Evolutionary conservation across 306 rosid genomes (phyloP), one percentile per base, ranked within the genome.

Genomic region (Medicago lupulina): DNA sequence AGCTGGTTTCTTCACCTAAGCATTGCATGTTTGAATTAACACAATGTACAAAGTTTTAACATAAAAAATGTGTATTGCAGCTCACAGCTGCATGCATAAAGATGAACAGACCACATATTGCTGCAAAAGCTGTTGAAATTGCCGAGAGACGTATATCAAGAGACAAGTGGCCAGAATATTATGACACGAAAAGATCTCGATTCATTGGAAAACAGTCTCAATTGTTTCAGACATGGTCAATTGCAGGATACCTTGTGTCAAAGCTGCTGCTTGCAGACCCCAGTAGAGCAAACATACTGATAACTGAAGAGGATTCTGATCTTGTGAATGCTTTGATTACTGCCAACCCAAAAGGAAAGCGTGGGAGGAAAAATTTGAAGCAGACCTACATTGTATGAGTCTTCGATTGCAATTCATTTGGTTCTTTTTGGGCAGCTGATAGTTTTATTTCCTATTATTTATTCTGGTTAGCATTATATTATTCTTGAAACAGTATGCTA

Each of bases 141-240:
- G 89, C 89, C 0, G 96, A 88, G 87, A 83, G 85, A 59, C 86
- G 86, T 40, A 62, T 92, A 36, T 83, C 96, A 12, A 78, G 67
- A 75, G 96, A 92, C 76, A 92, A 78, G 79, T 92, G 97, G 97
- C 97, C 97, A 0, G 96, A 92, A 80, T 92, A 90, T 60, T 92
- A 88, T 23, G 96, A 92, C 81, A 90, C 96, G 1, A 90, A 81
- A 67, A 90, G 80, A 79, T 87, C 84, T 39, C 83, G 86, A 74
- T 82, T 92, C 51, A 85, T 92, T 7, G 97, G 97, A 17, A 92
- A 92, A 81, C 96, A 92, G 80, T 70, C 97, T 12, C 91, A 10
- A 64, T 79, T 92, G 18, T 88, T 39, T 47, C 97, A 88, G 68
- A 90, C 97, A 17, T 92, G 96, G 97, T 88, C 97, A 7, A 88